Evolutionary conservation across 2,329 filamentous ascomycete species (phyloP).

Genomic region (Penicillium sp.): DNA sequence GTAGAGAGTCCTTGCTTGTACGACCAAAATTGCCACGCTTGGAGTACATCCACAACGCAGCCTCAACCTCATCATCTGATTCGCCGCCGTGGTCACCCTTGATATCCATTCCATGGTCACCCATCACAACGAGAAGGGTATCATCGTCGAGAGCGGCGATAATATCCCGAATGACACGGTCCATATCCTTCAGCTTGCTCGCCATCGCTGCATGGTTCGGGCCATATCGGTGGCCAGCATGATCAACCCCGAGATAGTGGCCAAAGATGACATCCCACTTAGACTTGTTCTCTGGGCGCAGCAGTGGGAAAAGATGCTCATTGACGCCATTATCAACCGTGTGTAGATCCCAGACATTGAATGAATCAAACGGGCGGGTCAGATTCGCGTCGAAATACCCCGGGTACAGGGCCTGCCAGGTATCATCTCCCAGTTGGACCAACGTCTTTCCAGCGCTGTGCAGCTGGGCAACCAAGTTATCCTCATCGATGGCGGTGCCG

Average conservation of each 20-base stretch:
- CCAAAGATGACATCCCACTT: conserved; percentile 95
- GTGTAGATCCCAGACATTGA: conserved; percentile 97
- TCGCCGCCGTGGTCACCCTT: conserved; percentile 99
- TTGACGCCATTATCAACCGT: conserved; percentile 95
- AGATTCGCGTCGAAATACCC: conserved; percentile 88
- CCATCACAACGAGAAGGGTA: conserved; percentile 92
- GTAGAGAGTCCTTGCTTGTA: conserved; percentile 61
- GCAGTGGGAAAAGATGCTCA: conserved; percentile 79
- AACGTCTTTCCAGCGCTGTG: conserved; percentile 71
- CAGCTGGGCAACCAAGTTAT: conserved; percentile 72
- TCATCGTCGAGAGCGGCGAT: conserved; percentile 76
- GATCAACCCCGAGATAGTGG: conserved; percentile 93
- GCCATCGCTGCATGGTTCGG: conserved; percentile 92
- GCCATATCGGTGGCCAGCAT: conserved; percentile 94
- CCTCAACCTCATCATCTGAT: conserved; percentile 93
- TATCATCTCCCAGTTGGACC: conserved; percentile 96
- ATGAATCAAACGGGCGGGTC: conserved; percentile 89
- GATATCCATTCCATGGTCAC: conserved; percentile 97
- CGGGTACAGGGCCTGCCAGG: conserved; percentile 92
- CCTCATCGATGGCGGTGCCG: conserved; percentile 93
- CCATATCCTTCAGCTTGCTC: conserved; percentile 89
- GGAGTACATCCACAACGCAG: conserved; percentile 98
- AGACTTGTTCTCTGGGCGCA: conserved; percentile 65
- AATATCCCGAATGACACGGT: conserved; percentile 74
- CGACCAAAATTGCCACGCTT: conserved; percentile 84